Evolutionary conservation across 495 filamentous ascomycete genomes (phyloP), one percentile per base, ranked within the genome.

Genomic region (Darksidea phi): DNA sequence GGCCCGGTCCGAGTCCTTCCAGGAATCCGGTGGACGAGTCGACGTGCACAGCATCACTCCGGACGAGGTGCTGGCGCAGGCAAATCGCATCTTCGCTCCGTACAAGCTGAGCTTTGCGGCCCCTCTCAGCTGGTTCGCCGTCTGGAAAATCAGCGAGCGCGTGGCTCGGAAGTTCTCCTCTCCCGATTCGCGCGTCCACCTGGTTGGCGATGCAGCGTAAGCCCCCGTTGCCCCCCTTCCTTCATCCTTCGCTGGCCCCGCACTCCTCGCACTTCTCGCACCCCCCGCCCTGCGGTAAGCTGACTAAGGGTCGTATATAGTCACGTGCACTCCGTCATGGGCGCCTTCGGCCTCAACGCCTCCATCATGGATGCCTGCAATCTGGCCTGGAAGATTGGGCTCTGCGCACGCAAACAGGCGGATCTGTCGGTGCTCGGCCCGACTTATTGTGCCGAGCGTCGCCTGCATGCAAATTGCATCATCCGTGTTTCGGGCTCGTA

Each of bases 91-190:
- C 18, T 72, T 77, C 48, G 66, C 74, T 6, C 74, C 74, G 11
- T 75, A 74, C 54, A 73, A 59, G 15, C 37, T 76, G 15, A 59
- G 52, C 21, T 76, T 77, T 36, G 74, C 61, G 0, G 48, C 67
- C 26, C 66, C 70, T 23, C 43, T 76, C 32, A 73, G 69, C 43
- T 77, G 75, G 73, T 77, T 75, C 38, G 69, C 74, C 3, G 64
- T 76, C n/a, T 76, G 74, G 74, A 76, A 74, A 46, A 71, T 76
- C 52, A 70, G 61, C 11, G 74, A 76, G 48, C 68, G 74, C 28
- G 74, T 75, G 6, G 74, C 74, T 0, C 67, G 71, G 15, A 66
- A 56, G n/a, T 73, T 73, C 49, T 76, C 73, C 23, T 74, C 74
- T 17, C 42, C 54, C 0, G 70, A 73, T 26, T 59, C 61, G 18